Evolutionary conservation across 176 grass and related monocot species (phyloP).

Genomic region (Oryza australiensis): DNA sequence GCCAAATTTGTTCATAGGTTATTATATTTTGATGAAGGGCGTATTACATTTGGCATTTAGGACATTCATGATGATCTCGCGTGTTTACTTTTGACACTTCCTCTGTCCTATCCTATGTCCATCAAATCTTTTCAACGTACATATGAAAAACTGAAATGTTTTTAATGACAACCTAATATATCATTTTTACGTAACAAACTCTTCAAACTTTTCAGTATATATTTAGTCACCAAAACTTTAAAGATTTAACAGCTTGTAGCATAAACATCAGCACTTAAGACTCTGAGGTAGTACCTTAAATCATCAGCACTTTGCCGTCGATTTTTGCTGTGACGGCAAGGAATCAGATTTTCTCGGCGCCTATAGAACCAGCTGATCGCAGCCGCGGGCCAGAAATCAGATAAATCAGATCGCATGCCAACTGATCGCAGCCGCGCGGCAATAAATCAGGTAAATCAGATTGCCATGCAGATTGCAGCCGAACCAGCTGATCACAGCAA

Average conservation of each 20-base stretch:
- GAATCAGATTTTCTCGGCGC: too few species aligned
- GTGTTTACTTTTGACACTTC: neutral
- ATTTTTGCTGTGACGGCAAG: too few species aligned
- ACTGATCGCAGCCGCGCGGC: too few species aligned
- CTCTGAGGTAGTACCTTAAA: neutral
- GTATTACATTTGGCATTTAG: neutral
- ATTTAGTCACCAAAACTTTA: neutral
- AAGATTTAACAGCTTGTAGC: neutral
- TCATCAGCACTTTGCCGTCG: too few species aligned
- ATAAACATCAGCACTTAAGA: neutral
- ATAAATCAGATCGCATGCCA: too few species aligned
- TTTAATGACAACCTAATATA: neutral
- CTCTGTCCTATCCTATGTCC: neutral
- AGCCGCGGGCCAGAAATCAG: too few species aligned
- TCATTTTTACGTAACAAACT: neutral
- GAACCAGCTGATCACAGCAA: too few species aligned
- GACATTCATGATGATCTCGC: neutral
- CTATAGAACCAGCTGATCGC: too few species aligned
- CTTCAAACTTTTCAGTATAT: neutral
- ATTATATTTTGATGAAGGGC: too few species aligned
- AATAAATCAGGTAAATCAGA: too few species aligned
- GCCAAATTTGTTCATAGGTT: too few species aligned
- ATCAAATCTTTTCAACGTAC: neutral
- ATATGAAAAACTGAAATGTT: neutral
- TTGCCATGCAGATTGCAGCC: too few species aligned